These are phyloP conservation scores for Nakaseomyces uthaithaninus DNA, from an alignment of 1,139 yeast genomes.

Conservation along the genomic window DNA sequence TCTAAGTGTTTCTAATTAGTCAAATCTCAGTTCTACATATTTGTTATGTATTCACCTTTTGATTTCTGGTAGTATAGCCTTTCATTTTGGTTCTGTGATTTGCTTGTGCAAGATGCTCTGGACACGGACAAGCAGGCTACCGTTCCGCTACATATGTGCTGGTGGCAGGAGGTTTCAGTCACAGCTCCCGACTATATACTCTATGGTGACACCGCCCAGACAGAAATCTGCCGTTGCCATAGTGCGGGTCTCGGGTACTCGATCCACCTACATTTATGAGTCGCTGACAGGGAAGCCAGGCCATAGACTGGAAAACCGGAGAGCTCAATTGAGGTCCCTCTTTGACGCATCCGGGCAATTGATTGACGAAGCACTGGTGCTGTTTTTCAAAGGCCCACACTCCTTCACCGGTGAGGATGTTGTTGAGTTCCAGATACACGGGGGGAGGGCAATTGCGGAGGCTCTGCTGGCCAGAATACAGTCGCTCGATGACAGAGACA, in stretches of 20 bases:
- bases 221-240: conserved; percentile 77
- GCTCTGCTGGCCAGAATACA: conserved; percentile 62
- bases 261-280: conserved; percentile 36
- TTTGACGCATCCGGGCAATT: conserved; percentile 34
- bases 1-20: no score
- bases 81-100: no score
- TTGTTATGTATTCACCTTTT: no score
- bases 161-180: conserved; percentile 7
- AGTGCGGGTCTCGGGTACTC: conserved; percentile 71
- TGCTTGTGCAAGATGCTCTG: no score
- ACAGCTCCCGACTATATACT: conserved; percentile 62
- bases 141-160: no score
- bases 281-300: conserved; percentile 38
- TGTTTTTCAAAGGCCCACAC: conserved; percentile 65
- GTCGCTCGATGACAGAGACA: conserved; percentile 36
- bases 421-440: conserved; percentile 83
- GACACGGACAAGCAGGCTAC: no score
- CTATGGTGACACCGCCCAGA: conserved; percentile 76
- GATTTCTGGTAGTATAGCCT: no score
- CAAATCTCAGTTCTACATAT: no score
- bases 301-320: conserved; percentile 41
- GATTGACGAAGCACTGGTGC: conserved; percentile 68
- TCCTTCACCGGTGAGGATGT: conserved; percentile 92
- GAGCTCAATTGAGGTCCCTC: conserved; percentile 49
- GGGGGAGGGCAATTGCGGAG: conserved; percentile 78